Evolutionary conservation across 441 rosid species (phyloP), one percentile per base, ranked within the genome.

Genomic region (Viola pubescens): DNA sequence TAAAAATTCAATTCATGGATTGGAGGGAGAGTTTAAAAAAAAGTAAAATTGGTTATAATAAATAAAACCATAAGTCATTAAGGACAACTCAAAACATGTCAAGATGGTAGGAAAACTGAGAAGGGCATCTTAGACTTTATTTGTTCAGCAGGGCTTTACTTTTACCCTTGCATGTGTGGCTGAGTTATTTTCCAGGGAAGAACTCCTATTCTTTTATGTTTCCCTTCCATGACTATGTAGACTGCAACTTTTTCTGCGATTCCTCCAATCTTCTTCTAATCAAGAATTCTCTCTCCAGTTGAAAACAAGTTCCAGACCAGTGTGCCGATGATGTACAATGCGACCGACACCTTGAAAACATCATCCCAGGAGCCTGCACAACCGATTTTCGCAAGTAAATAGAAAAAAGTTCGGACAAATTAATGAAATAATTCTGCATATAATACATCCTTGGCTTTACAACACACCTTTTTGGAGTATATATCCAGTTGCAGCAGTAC

Each of bases 401-500:
- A 56, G 19, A 13, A 44, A 12, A 38, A 46, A 16, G 26, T 39
- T 45, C 44, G 42, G 51, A 53, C 47, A 34, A 6, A 41, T 26
- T 2, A 16, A 0, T 9, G 4, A 60, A 53, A 44, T 10, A n/a
- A 34, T 46, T 34, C 34, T 37, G 8, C 48, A 2, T 26, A 26
- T 26, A 26, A 26, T 26, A 26, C 34, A 26, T 26, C 3, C 34
- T 26, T 26, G 34, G 34, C 34, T 26, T 10, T 19, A 7, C 52
- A 13, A 48, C 52, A 48, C 62, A 92, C 98, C 98, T 76, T 82
- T 78, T 76, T 92, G 97, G 65, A 92, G 96, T 58, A 92, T 92
- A 76, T 86, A 89, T 52, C 98, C 97, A 7, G 97, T 92, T 43
- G 92, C 94, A 37, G 97, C 98, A 52, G 98, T 92, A 67, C 98